Conservation (phyloP, 2,329 filamentous ascomycete species). For the Aspergillus luchuensis region DNA sequence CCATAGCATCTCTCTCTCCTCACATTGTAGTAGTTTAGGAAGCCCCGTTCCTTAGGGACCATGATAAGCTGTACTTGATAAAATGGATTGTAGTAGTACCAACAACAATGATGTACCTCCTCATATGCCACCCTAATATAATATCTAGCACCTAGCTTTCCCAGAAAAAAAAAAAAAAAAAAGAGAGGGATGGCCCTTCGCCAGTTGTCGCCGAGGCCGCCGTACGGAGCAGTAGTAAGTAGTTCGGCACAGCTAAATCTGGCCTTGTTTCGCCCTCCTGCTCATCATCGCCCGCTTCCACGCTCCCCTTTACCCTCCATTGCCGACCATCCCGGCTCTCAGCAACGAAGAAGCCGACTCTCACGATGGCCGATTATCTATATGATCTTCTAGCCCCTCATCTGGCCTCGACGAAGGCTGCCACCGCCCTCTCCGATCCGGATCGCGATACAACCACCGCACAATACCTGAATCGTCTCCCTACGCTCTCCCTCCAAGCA, state of each 20-base stretch:
- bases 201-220: constrained; percentile 34
- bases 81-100: not conserved
- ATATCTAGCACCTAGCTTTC: too few species aligned
- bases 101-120: not conserved
- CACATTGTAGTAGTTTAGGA: too few species aligned
- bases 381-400: constrained; percentile 72
- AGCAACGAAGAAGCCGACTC: not conserved
- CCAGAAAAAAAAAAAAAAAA: too few species aligned
- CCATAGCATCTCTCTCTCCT: too few species aligned
- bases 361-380: constrained; percentile 70
- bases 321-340: not conserved
- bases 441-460: constrained; percentile 38
- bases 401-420: constrained; percentile 48
- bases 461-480: constrained; percentile 74
- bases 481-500: constrained; percentile 72
- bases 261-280: constrained; percentile 12
- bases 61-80: too few species aligned
- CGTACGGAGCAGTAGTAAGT: constrained; percentile 13
- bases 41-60: too few species aligned
- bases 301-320: not conserved
- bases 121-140: too few species aligned
- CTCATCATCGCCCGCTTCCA: not conserved
- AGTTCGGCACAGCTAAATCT: constrained; percentile 5
- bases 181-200: constrained; percentile 16
- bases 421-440: constrained; percentile 7